These are phyloP conservation scores for Podospora conica DNA, from an alignment of 495 filamentous ascomycete genomes.

Conservation along the genomic window DNA sequence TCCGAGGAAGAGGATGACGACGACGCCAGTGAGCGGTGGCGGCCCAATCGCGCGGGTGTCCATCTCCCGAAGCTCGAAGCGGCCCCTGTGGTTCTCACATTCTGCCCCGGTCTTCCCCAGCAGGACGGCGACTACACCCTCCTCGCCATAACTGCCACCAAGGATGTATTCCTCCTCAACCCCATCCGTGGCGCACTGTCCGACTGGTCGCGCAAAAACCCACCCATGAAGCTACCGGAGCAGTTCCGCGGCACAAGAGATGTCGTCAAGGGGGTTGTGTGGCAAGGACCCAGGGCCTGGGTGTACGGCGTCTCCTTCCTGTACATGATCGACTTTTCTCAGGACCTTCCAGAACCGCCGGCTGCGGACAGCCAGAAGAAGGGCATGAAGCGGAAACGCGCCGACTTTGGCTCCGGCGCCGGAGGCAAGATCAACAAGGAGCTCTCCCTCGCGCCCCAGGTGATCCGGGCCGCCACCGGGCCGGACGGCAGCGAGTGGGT, in stretches of 20 bases:
- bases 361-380: conserved; percentile 25
- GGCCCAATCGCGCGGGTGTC: conserved; percentile 55
- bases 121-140: conserved; percentile 51
- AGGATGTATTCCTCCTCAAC: conserved; percentile 72
- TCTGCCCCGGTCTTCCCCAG: conserved; percentile 35
- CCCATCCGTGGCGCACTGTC: conserved; percentile 65
- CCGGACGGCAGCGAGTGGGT: conserved; percentile 40
- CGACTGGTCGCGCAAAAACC: conserved; percentile 81
- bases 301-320: conserved; percentile 79
- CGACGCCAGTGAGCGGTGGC: conserved; percentile 50
- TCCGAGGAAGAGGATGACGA: conserved; percentile 27
- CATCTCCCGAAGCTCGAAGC: conserved; percentile 73
- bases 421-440: conserved; percentile 53
- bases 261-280: conserved; percentile 73
- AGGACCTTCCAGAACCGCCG: conserved; percentile 48
- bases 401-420: conserved; percentile 48
- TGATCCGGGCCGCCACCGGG: conserved; percentile 31
- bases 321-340: conserved; percentile 84
- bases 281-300: conserved; percentile 79
- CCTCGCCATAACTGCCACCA: conserved; percentile 66
- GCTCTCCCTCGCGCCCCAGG: conserved; percentile 32
- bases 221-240: conserved; percentile 62
- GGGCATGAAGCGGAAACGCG: conserved; percentile 47
- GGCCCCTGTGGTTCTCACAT: conserved; percentile 55
- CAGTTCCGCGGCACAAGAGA: conserved; percentile 67